Evolutionary conservation across 164 flowering plant genomes (phyloP).

Genomic region (Piper betle): DNA sequence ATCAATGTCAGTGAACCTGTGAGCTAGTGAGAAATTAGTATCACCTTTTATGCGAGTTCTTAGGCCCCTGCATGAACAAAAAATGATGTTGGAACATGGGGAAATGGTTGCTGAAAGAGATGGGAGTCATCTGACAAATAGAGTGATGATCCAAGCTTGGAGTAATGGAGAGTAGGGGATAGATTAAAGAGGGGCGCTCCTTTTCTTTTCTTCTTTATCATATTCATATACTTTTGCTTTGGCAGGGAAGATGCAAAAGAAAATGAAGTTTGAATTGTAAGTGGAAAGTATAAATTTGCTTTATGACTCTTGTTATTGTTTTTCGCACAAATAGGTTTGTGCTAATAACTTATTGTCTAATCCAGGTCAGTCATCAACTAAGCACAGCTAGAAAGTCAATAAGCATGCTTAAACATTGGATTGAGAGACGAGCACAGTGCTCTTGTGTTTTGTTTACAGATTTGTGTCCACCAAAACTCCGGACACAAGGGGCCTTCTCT

Average conservation of each 20-base stretch:
- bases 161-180: slow-evolving; percentile 9
- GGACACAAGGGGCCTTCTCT: background rate
- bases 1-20: background rate
- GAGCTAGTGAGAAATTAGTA: background rate
- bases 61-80: slow-evolving; percentile 79
- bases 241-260: slow-evolving; percentile 21
- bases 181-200: slow-evolving; percentile 17
- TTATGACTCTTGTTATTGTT: background rate
- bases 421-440: background rate
- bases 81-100: slow-evolving; percentile 14
- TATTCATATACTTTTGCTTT: slow-evolving; percentile 38
- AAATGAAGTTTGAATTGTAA: slow-evolving; percentile 14
- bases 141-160: slow-evolving; percentile 13
- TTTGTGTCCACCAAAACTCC: background rate
- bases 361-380: background rate
- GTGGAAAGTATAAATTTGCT: slow-evolving; percentile 1
- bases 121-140: slow-evolving; percentile 20
- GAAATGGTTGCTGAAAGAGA: slow-evolving; percentile 15
- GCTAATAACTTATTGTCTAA: too few relatives aligned
- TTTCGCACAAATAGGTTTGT: background rate
- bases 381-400: background rate
- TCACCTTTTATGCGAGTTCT: slow-evolving; percentile 42
- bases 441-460: background rate
- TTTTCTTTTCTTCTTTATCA: slow-evolving; percentile 30
- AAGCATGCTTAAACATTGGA: background rate